A percentile compares a stretch with the other conserved stretches of the same genome.
phyloP scores from a whole-genome alignment of 805 yeast genomes.

The Metschnikowia matae region DNA sequence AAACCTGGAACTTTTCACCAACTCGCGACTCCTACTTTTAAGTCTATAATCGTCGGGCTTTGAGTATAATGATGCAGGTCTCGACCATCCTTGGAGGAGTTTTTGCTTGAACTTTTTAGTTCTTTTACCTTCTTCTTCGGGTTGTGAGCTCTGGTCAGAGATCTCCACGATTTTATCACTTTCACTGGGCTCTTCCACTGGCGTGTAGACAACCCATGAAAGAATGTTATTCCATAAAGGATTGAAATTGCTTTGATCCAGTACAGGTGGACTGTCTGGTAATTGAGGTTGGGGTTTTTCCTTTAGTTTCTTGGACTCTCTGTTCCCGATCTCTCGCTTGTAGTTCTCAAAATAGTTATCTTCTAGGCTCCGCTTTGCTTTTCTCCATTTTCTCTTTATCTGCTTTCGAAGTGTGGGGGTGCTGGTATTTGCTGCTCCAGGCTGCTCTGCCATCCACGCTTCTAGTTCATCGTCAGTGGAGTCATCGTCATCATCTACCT shows the following conservation, averaged over 20 bases:
- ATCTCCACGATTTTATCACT: slow-evolving; percentile 10
- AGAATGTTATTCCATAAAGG: slow-evolving; percentile 38
- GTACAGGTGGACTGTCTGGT: not conserved
- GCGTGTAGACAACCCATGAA: slow-evolving; percentile 32
- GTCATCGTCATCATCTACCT: slow-evolving; percentile 1
- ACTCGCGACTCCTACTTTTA: not conserved
- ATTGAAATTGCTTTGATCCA: slow-evolving; percentile 17
- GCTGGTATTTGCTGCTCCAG: not conserved
- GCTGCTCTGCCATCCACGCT: not conserved
- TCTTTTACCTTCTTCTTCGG: not conserved
- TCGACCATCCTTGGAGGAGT: slow-evolving; percentile 1
- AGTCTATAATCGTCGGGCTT: not conserved
- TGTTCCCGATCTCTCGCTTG: slow-evolving; percentile 3
- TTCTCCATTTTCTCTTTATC: not conserved
- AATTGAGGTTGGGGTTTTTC: not conserved
- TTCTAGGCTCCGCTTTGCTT: slow-evolving; percentile 5
- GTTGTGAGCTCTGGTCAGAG: slow-evolving; percentile 9
- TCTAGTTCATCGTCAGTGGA: slow-evolving; percentile 3
- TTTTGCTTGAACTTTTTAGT: not conserved
- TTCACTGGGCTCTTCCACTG: not conserved
- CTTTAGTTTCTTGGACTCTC: not conserved
- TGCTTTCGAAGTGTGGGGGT: slow-evolving; percentile 1
- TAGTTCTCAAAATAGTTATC: slow-evolving; percentile 7
- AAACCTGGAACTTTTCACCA: not conserved
- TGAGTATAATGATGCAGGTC: not conserved